These are phyloP conservation scores for Kalmanozyma brasiliensis DNA, from an alignment of 1,284 basidiomycete species.

Conservation along the genomic window DNA sequence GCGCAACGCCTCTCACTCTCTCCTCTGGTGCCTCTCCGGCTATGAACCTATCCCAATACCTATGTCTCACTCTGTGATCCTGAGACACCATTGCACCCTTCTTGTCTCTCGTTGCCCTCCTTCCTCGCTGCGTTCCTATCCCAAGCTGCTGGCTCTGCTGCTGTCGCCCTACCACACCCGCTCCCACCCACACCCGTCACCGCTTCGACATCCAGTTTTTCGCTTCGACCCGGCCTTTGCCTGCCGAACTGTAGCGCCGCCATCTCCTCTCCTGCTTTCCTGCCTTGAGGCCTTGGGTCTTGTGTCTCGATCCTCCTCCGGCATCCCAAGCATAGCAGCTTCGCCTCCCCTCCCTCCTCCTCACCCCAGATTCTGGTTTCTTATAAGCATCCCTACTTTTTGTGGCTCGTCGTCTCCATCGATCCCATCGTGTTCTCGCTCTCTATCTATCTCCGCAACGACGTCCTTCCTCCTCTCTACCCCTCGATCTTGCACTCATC, in stretches of 20 bases:
- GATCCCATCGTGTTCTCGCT: too few relatives aligned
- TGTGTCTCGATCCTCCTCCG: slow-evolving; percentile 2
- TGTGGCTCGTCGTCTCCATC: too few relatives aligned
- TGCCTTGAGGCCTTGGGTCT: not conserved
- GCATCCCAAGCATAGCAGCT: slow-evolving; percentile 3
- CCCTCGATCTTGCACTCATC: too few relatives aligned
- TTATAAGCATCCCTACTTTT: slow-evolving; percentile 8
- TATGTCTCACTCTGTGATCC: slow-evolving; percentile 1
- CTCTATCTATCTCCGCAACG: too few relatives aligned
- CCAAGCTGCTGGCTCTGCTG: too few relatives aligned
- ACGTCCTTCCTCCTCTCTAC: too few relatives aligned
- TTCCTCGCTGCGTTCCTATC: too few relatives aligned
- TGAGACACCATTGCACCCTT: not conserved
- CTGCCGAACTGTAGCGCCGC: slow-evolving; percentile 30
- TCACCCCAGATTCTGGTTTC: slow-evolving; percentile 9
- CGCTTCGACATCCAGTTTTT: not conserved
- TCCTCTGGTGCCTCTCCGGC: not conserved
- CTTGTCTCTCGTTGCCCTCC: not conserved
- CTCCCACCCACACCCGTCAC: too few relatives aligned
- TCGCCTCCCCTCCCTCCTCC: not conserved
- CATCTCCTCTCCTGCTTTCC: slow-evolving; percentile 10
- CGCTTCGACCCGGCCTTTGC: slow-evolving; percentile 20
- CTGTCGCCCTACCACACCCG: too few relatives aligned
- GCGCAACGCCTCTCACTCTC: not conserved
- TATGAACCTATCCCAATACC: not conserved